phyloP scores from a whole-genome alignment of 805 yeast genomes.

The Debaryomyces prosopidis region DNA sequence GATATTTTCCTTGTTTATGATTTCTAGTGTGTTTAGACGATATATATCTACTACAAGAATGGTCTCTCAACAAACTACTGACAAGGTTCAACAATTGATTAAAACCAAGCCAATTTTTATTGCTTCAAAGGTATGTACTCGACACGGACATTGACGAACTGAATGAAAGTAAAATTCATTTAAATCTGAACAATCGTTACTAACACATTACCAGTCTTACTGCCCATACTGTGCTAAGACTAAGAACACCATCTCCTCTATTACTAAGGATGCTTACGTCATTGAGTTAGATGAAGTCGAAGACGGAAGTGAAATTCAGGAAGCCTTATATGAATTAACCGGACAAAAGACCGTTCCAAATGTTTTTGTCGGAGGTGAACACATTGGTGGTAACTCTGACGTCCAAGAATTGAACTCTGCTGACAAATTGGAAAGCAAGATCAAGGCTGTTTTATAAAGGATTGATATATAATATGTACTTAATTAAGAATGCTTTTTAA shows the following conservation, averaged over 20 bases:
- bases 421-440: conserved; percentile 55
- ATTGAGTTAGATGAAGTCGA: conserved; percentile 53
- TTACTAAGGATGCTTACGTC: conserved; percentile 48
- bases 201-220: conserved; percentile 26
- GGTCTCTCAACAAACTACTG: conserved; percentile 59
- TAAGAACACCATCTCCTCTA: conserved; percentile 45
- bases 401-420: conserved; percentile 66
- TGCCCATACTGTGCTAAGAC: conserved; percentile 45
- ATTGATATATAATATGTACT: not conserved
- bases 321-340: conserved; percentile 70
- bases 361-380: conserved; percentile 85
- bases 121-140: conserved; percentile 68
- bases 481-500: too few species aligned
- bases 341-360: conserved; percentile 95
- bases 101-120: conserved; percentile 67
- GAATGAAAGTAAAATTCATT: conserved; percentile 4
- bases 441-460: conserved; percentile 38
- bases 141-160: not conserved
- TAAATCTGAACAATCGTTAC: conserved; percentile 6
- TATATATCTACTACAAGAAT: conserved; percentile 28
- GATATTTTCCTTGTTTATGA: conserved; percentile 3
- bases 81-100: conserved; percentile 65
- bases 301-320: conserved; percentile 85
- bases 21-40: conserved; percentile 10
- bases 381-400: conserved; percentile 94